These are phyloP conservation scores for Kernera saxatilis DNA, from an alignment of 345 rosid species.

Conservation along the genomic window DNA sequence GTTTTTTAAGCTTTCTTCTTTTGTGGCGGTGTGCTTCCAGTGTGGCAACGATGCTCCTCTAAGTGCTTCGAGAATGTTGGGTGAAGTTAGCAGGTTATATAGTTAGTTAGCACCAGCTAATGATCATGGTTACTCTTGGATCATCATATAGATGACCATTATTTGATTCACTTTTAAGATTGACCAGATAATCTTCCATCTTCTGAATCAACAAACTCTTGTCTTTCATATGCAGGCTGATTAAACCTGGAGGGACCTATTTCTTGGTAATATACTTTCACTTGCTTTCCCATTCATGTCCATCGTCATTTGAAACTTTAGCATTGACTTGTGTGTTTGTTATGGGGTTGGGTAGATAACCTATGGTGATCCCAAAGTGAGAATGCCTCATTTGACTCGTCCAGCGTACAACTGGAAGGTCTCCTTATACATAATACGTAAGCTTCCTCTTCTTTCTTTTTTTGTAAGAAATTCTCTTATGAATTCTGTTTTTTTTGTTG, in stretches of 20 bases:
- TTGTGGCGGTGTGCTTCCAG: conserved; percentile 40
- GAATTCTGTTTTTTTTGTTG: neutral
- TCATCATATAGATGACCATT: conserved; percentile 1
- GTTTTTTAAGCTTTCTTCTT: conserved; percentile 6
- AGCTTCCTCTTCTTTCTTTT: conserved; percentile 24
- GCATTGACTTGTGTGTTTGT: conserved; percentile 1
- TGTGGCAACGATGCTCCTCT: conserved; percentile 80
- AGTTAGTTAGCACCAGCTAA: neutral
- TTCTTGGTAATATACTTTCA: conserved; percentile 53
- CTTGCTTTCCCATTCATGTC: neutral
- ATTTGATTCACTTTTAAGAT: neutral
- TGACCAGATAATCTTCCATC: neutral
- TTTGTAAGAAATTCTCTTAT: neutral
- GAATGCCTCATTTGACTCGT: conserved; percentile 77
- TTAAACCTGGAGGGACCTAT: conserved; percentile 86
- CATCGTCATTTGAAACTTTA: neutral
- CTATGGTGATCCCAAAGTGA: conserved; percentile 85
- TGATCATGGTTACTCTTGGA: neutral
- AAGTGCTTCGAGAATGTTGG: conserved; percentile 78
- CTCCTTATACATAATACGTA: conserved; percentile 71
- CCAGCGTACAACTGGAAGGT: conserved; percentile 67
- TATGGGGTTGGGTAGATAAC: conserved; percentile 56
- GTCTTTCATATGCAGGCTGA: conserved; percentile 48
- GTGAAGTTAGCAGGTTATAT: conserved; percentile 92
- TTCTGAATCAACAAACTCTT: neutral